These are phyloP conservation scores for Tanacetum coccineum DNA, from an alignment of 129 eudicot genomes.

Conservation along the genomic window DNA sequence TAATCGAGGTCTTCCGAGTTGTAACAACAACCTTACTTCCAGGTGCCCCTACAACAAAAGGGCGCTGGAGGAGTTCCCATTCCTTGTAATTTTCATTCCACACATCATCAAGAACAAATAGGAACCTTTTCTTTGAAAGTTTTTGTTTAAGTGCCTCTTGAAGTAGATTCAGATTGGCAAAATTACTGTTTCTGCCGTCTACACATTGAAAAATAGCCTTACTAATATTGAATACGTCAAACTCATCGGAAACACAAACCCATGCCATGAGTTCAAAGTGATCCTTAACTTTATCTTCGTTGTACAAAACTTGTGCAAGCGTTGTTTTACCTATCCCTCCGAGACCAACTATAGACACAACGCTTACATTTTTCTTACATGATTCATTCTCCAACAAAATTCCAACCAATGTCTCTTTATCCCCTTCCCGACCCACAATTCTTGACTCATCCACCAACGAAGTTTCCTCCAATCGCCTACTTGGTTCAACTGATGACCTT, in stretches of 20 bases:
- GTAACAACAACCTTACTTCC: conserved; percentile 6
- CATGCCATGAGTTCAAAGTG: background rate
- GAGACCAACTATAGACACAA: conserved; percentile 2
- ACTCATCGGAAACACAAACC: conserved; percentile 7
- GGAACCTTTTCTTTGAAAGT: background rate
- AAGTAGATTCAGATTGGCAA: background rate
- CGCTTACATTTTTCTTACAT: background rate
- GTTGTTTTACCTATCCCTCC: conserved; percentile 10
- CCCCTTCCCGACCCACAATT: background rate
- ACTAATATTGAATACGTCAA: background rate
- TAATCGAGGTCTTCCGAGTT: background rate
- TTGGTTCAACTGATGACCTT: background rate
- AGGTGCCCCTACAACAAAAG: background rate
- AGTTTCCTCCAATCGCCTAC: background rate
- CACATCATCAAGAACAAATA: conserved; percentile 9
- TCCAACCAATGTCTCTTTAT: conserved; percentile 11
- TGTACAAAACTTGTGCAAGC: conserved; percentile 1
- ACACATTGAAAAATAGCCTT: background rate
- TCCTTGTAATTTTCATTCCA: background rate
- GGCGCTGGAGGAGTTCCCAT: conserved; percentile 13
- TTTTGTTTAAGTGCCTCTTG: background rate
- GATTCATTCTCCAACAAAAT: background rate
- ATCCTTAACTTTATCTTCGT: background rate
- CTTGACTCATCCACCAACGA: background rate
- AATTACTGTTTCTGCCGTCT: background rate